Conservation (phyloP, 352 stramenopile species). For the Globisporangium nodosum region DNA sequence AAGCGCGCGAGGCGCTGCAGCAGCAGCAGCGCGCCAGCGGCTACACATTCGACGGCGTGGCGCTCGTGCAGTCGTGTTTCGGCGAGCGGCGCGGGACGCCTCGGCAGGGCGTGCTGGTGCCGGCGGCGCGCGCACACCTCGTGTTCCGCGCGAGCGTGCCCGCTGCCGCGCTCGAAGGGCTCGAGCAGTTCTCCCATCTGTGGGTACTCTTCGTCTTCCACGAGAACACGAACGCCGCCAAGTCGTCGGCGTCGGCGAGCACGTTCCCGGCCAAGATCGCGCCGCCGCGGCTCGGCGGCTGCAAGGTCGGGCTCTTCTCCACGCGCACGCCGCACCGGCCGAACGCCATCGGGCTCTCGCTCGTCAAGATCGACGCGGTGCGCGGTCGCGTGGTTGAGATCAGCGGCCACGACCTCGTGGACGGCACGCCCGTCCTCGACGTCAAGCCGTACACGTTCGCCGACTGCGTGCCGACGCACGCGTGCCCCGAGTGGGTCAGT, state of each 20-base stretch:
- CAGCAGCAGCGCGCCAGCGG: constrained; percentile 47
- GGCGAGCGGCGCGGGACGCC: constrained; percentile 82
- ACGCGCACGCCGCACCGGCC: constrained; percentile 96
- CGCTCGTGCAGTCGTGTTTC: constrained; percentile 79
- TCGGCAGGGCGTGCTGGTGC: constrained; percentile 71
- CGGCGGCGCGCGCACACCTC: constrained; percentile 58
- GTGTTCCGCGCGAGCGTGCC: constrained; percentile 73
- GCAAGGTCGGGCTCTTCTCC: constrained; percentile 93
- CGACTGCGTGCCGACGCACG: constrained; percentile 53
- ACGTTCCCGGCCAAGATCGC: constrained; percentile 82
- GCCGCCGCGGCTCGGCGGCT: constrained; percentile 57
- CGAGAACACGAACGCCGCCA: constrained; percentile 84
- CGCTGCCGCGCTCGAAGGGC: constrained; percentile 61
- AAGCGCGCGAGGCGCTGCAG: constrained; percentile 62
- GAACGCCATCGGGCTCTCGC: constrained; percentile 92
- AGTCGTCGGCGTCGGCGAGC: constrained; percentile 15
- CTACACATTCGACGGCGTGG: constrained; percentile 72
- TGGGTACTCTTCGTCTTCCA: constrained; percentile 92
- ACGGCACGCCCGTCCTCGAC: constrained; percentile 97
- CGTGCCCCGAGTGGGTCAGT: constrained; percentile 66
- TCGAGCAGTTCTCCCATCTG: constrained; percentile 85
- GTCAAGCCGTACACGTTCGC: constrained; percentile 97
- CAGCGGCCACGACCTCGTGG: constrained; percentile 91
- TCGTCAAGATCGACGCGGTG: constrained; percentile 89
- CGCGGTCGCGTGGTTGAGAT: constrained; percentile 83